These are phyloP conservation scores for Intubia oerlemansii DNA, from an alignment of 2,329 filamentous ascomycete species.

Conservation along the genomic window DNA sequence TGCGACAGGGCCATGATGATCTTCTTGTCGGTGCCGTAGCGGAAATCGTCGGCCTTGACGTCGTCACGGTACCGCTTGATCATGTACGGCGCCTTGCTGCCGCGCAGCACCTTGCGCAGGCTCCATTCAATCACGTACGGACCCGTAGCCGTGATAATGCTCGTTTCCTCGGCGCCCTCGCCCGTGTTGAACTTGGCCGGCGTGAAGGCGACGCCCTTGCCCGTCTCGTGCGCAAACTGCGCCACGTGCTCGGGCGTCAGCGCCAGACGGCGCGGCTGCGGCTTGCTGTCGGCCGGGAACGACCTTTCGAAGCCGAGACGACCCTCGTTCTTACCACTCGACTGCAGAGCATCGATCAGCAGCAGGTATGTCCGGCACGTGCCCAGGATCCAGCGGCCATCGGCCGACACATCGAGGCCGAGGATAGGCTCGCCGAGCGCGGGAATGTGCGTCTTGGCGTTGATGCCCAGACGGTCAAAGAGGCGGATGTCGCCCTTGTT, in stretches of 20 bases:
- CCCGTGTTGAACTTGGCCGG: slow-evolving; percentile 29
- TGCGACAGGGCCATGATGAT: slow-evolving; percentile 94
- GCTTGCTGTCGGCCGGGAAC: slow-evolving; percentile 83
- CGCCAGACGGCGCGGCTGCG: slow-evolving; percentile 73
- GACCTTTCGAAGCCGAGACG: slow-evolving; percentile 94
- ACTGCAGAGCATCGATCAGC: slow-evolving; percentile 78
- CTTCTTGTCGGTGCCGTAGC: slow-evolving; percentile 91
- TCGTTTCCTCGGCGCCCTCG: slow-evolving; percentile 61
- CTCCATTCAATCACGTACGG: slow-evolving; percentile 96
- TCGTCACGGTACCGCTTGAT: slow-evolving; percentile 94
- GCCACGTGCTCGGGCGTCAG: slow-evolving; percentile 84
- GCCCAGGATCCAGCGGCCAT: slow-evolving; percentile 86
- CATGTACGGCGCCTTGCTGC: slow-evolving; percentile 70
- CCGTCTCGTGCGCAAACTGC: slow-evolving; percentile 93
- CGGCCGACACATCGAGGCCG: slow-evolving; percentile 83
- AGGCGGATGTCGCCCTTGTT: slow-evolving; percentile 94
- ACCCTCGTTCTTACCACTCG: slow-evolving; percentile 85
- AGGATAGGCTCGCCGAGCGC: slow-evolving; percentile 89
- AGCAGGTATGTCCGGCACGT: slow-evolving; percentile 90
- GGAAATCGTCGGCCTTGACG: slow-evolving; percentile 97
- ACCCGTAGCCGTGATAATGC: slow-evolving; percentile 89
- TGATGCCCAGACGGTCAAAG: slow-evolving; percentile 89
- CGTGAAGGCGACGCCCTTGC: slow-evolving; percentile 55
- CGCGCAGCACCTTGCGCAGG: slow-evolving; percentile 68
- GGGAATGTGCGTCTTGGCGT: slow-evolving; percentile 91